phyloP scores from a whole-genome alignment of 805 yeast genomes.

The Candida maltosa region DNA sequence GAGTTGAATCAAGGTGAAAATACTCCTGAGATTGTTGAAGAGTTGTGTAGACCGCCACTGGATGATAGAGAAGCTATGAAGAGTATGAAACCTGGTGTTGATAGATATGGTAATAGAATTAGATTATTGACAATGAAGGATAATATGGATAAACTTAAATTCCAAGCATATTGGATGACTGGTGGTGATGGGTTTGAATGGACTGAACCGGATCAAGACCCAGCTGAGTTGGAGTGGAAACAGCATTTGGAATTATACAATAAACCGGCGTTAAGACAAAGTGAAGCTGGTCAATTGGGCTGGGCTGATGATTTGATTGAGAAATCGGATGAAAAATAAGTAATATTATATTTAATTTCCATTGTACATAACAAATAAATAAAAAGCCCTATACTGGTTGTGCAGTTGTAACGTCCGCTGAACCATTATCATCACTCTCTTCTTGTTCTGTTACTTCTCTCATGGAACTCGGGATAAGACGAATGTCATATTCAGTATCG shows the following conservation, averaged over 20 bases:
- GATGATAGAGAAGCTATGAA: slow-evolving; percentile 12
- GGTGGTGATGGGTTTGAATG: slow-evolving; percentile 86
- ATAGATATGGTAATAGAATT: slow-evolving; percentile 35
- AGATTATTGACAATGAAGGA: slow-evolving; percentile 41
- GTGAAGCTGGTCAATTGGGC: slow-evolving; percentile 19
- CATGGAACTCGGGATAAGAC: slow-evolving; percentile 28
- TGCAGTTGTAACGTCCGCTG: neutral
- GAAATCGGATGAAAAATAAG: slow-evolving; percentile 8
- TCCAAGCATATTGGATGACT: slow-evolving; percentile 84
- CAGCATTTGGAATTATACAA: slow-evolving; percentile 23
- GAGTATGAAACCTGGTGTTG: slow-evolving; percentile 28
- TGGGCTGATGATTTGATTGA: slow-evolving; percentile 41
- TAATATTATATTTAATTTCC: neutral
- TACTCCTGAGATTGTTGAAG: slow-evolving; percentile 29
- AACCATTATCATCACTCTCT: neutral
- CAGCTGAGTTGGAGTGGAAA: slow-evolving; percentile 59
- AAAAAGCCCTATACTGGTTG: too few species aligned
- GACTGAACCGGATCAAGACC: slow-evolving; percentile 90
- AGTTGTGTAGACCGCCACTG: slow-evolving; percentile 34
- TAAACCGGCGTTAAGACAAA: slow-evolving; percentile 16
- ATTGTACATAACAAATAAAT: slow-evolving; percentile 9
- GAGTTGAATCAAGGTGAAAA: slow-evolving; percentile 43
- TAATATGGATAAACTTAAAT: slow-evolving; percentile 61
- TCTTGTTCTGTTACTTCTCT: slow-evolving; percentile 1
- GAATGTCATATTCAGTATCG: slow-evolving; percentile 37